Evolutionary conservation across 2,329 filamentous ascomycete genomes (phyloP).

Genomic region (Sordariomycetes sp.): DNA sequence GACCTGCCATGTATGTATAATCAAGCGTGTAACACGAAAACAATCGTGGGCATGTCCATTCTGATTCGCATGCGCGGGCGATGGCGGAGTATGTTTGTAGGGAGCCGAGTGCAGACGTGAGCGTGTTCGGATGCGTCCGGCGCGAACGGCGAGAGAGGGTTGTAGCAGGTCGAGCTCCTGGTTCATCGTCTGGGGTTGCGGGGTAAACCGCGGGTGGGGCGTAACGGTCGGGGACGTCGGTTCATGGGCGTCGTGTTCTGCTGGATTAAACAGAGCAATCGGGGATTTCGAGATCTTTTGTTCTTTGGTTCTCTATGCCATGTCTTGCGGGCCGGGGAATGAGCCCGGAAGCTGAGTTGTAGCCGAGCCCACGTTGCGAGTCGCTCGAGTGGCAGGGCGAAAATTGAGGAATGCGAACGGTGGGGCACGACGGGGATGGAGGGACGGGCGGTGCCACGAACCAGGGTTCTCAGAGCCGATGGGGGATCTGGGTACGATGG

Average conservation of each 20-base stretch:
- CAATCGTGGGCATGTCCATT: not conserved
- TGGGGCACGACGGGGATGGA: too few relatives aligned
- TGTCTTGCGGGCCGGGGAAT: not conserved
- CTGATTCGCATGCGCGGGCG: not conserved
- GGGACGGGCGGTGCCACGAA: too few relatives aligned
- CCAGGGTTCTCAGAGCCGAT: too few relatives aligned
- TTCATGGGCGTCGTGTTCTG: not conserved
- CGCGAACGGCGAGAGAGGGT: too few relatives aligned
- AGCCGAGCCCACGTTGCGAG: too few relatives aligned
- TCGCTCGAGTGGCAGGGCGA: too few relatives aligned
- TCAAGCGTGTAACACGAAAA: not conserved
- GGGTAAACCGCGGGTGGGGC: not conserved
- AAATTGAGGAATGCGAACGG: too few relatives aligned
- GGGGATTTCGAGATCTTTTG: not conserved
- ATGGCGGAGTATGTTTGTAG: not conserved
- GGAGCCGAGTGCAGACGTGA: too few relatives aligned
- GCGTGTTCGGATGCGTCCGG: too few relatives aligned
- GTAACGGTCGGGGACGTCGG: not conserved
- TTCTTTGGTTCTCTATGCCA: not conserved
- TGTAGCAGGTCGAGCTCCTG: too few relatives aligned
- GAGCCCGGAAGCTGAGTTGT: not conserved
- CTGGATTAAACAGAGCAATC: not conserved
- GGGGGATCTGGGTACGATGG: too few relatives aligned
- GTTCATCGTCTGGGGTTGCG: too few relatives aligned
- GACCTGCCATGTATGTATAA: not conserved